Base-by-base conservation (phyloP, 805 yeast genomes). In the Candida hungchunana region DNA sequence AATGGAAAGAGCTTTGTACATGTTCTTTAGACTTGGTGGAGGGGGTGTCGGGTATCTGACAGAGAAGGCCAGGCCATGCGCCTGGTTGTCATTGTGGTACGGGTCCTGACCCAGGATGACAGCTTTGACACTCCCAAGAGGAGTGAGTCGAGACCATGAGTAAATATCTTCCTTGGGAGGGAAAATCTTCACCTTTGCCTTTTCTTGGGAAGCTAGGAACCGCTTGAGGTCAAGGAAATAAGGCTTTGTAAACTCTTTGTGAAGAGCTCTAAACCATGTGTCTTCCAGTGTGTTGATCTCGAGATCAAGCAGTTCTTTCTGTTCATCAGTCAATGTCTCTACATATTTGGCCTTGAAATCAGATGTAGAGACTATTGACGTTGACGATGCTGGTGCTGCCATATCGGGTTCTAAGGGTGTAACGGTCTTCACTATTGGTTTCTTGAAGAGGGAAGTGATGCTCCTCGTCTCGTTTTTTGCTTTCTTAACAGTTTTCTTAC, bases 71-170 rank as follows among this genome's bases (percentile, higher is more conserved):
- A 93, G 64, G 0, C 98, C 98, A 54, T 93, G 98, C 0, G 98
- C 98, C 59, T 93, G 98, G 56, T 84, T 83, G 49, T 61, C 60
- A 57, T 88, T 87, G 59, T 93, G 98, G 57, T 93, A 93, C 1
- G 98, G 98, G 57, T 93, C 98, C 58, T 93, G 98, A 1, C 98
- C 98, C 29, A 93, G 64, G 10, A 93, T 73, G 1, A 93, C 71
- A 18, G 90, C 93, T 51, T 77, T 79, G 14, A 88, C 83, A 4
- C 72, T 58, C 4, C 75, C 64, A 15, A 90, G 64, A 0, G 96
- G 95, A 0, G 97, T 87, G 13, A 79, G 67, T 21, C 87, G 73
- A 2, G 94, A 79, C 97, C 97, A 93, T 0, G 97, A 85, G 56
- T 93, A 93, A 15, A 93, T 75, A 41, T 84, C 82, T 11, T 71